These are phyloP conservation scores for Solanum habrochaites DNA, from an alignment of 257 asterid species.

Conservation along the genomic window DNA sequence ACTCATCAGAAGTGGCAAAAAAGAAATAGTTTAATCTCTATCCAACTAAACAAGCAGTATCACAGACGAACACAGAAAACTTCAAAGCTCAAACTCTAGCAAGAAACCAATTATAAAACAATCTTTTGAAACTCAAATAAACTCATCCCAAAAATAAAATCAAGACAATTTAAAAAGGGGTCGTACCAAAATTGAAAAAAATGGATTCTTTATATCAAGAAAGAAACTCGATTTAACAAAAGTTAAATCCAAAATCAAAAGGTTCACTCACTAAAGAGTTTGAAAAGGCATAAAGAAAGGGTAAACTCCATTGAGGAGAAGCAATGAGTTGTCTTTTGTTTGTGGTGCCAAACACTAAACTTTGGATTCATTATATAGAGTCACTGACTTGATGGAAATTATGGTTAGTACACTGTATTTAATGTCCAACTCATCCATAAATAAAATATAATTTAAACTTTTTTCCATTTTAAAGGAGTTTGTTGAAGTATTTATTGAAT, in stretches of 20 bases:
- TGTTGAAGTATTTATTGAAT: not conserved
- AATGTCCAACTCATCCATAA: not conserved
- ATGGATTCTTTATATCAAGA: not conserved
- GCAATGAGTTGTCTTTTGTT: not conserved
- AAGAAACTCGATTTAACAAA: not conserved
- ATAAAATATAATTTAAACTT: not conserved
- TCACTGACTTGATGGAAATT: not conserved
- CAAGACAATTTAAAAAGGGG: not conserved
- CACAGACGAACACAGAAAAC: not conserved
- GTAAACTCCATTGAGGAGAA: not conserved
- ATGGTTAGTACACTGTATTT: not conserved
- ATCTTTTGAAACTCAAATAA: not conserved
- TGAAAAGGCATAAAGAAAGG: not conserved
- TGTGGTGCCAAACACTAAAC: not conserved
- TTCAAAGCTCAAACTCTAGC: not conserved
- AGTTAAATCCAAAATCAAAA: not conserved
- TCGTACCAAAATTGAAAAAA: not conserved
- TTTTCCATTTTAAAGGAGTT: not conserved
- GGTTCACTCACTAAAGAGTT: not conserved
- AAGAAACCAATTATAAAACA: not conserved
- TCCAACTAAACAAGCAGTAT: not conserved
- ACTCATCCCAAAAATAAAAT: not conserved
- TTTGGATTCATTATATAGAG: not conserved
- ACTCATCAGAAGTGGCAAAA: not conserved
- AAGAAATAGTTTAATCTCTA: not conserved